Percentiles rank a stretch among this genome's conserved stretches.
These are phyloP conservation scores for Solanum lycopersicoides DNA, from an alignment of 257 asterid genomes.

Conservation along the genomic window DNA sequence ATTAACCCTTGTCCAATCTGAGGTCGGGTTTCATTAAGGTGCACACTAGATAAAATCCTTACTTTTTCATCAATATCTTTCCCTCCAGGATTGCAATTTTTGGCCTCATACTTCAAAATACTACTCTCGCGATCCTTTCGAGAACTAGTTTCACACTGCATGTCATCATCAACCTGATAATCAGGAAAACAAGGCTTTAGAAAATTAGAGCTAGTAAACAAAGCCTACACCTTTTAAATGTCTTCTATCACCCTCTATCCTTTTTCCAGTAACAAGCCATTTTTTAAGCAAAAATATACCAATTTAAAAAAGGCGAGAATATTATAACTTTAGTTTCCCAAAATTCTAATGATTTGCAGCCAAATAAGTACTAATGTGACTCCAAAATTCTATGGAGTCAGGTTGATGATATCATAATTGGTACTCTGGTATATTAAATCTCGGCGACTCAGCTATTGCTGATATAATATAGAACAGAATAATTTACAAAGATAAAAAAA, in stretches of 20 bases:
- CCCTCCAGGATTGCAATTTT: constrained; percentile 6
- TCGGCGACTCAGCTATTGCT: neutral
- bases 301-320: neutral
- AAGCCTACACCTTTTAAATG: neutral
- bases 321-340: neutral
- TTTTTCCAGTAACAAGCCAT: neutral
- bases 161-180: constrained; percentile 30
- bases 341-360: neutral
- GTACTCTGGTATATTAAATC: neutral
- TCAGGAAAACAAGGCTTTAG: neutral
- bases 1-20: constrained; percentile 46
- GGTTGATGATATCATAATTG: neutral
- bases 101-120: constrained; percentile 15
- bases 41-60: constrained; percentile 25
- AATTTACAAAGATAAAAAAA: neutral
- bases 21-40: constrained; percentile 27
- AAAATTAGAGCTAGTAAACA: neutral
- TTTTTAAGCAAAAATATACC: neutral
- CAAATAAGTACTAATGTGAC: neutral
- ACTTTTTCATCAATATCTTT: constrained; percentile 13
- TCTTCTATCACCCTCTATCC: neutral
- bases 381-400: neutral
- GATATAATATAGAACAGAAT: neutral
- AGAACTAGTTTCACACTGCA: neutral
- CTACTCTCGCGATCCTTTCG: constrained; percentile 14